A percentile compares a stretch with the other conserved stretches of the same genome.
phyloP scores from a whole-genome alignment of 805 yeast species.

The Candida xyloterini region DNA sequence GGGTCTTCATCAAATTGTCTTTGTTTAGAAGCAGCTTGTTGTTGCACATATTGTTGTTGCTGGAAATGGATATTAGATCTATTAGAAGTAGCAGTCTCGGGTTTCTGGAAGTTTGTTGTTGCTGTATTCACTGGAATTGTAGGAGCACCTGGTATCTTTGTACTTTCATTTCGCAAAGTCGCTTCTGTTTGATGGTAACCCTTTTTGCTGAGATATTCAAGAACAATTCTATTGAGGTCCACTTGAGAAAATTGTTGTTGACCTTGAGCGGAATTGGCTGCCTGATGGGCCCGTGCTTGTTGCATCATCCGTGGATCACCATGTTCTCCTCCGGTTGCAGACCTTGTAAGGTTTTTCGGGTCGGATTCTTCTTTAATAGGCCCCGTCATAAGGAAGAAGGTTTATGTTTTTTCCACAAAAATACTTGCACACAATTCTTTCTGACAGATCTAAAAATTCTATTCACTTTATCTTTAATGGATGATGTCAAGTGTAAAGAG shows the following conservation, averaged over 20 bases:
- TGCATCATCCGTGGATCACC: slow-evolving; percentile 8
- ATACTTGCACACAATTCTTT: not conserved
- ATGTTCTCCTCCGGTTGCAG: slow-evolving; percentile 8
- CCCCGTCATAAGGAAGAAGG: slow-evolving; percentile 14
- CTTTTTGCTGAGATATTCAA: slow-evolving; percentile 88
- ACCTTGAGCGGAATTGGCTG: slow-evolving; percentile 7
- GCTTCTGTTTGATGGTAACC: slow-evolving; percentile 95
- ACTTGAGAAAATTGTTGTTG: slow-evolving; percentile 59
- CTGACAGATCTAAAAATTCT: slow-evolving; percentile 1
- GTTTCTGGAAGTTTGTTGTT: slow-evolving; percentile 33
- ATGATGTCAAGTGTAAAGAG: slow-evolving; percentile 19
- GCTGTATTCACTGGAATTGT: slow-evolving; percentile 49
- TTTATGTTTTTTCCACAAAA: slow-evolving; percentile 6
- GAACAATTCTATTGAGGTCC: slow-evolving; percentile 85
- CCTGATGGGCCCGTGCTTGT: slow-evolving; percentile 8
- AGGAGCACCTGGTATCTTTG: slow-evolving; percentile 53
- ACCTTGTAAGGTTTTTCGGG: slow-evolving; percentile 8
- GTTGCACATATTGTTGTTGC: slow-evolving; percentile 28
- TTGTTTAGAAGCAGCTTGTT: slow-evolving; percentile 24
- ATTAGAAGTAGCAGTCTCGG: slow-evolving; percentile 34
- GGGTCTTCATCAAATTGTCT: slow-evolving; percentile 57
- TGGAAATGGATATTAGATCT: slow-evolving; percentile 34
- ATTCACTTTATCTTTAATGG: not conserved
- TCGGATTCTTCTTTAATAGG: slow-evolving; percentile 18
- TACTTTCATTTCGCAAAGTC: slow-evolving; percentile 82